Evolutionary conservation across 805 yeast genomes (phyloP), one percentile per base, ranked within the genome.

Genomic region (Cyberlindnera euphorbiae): DNA sequence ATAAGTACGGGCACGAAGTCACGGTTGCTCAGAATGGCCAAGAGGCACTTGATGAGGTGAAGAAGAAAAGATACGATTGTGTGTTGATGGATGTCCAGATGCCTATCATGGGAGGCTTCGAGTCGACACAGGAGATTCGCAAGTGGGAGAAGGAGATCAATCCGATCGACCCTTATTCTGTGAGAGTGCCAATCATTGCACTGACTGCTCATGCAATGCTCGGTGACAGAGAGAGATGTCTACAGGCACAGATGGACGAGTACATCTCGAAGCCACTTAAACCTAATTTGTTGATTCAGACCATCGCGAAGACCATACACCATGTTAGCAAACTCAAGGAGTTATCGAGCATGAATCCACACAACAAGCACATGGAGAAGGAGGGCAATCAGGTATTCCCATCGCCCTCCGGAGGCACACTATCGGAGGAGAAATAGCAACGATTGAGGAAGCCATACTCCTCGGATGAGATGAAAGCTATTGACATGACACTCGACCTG

Each of bases 91-190:
- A 86, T 63, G 95, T 86, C 30, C 96, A 86, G 59, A 86, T 86
- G 96, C 95, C 95, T 8, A 85, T 84, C 12, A 87, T 86, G 93
- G 95, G 95, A 19, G 96, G 96, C 0, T 86, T 86, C 58, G 96
- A 86, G 54, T 95, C 95, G 3, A 85, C 95, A 1, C 85, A 81
- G 31, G 77, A 78, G 59, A 86, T 86, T 36, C 68, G 96, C 49
- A 87, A 82, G 53, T 85, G 94, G 94, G 96, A 86, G 60, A 77
- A 73, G 64, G 82, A 80, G 59, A 71, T 78, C 15, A 79, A 80
- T 44, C 87, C 89, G 29, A 75, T 77, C 16, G 81, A 77, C 55
- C 73, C 80, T 8, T 71, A 79, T 34, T 71, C 83, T 22, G 77
- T 81, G 42, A 71, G 94, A 40, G 82, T 90, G 1, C 95, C 96